Percentiles rank a stretch among this genome's conserved stretches.
These are phyloP conservation scores for Vicia villosa DNA, from an alignment of 306 rosid species.

Conservation along the genomic window DNA sequence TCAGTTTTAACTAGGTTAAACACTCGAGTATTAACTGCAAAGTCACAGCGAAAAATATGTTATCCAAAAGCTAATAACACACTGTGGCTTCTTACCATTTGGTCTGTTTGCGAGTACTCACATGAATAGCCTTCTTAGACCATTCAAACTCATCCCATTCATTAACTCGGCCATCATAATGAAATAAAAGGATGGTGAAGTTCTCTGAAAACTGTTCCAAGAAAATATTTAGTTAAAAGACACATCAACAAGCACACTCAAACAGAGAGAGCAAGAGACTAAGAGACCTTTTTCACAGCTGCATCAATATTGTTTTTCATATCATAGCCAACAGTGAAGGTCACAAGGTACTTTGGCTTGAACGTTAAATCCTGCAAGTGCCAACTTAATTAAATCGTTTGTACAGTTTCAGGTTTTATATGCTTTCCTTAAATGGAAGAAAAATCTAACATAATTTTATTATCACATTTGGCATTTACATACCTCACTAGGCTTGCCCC, in stretches of 20 bases:
- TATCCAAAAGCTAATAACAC: constrained; percentile 1
- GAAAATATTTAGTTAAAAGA: constrained; percentile 34
- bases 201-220: constrained; percentile 80
- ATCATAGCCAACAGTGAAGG: constrained; percentile 88
- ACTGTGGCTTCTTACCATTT: constrained; percentile 66
- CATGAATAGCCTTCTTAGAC: constrained; percentile 92
- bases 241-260: constrained; percentile 6
- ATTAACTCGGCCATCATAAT: constrained; percentile 88
- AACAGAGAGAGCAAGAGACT: constrained; percentile 32
- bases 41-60: background rate
- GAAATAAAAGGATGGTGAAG: constrained; percentile 90
- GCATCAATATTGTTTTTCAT: constrained; percentile 78
- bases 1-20: constrained; percentile 2
- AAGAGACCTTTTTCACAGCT: constrained; percentile 84
- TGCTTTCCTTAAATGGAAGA: background rate
- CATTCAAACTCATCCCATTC: constrained; percentile 98
- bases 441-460: background rate
- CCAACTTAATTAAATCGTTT: constrained; percentile 32
- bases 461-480: constrained; percentile 25
- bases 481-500: constrained; percentile 98
- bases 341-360: constrained; percentile 87
- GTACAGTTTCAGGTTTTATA: constrained; percentile 29
- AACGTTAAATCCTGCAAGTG: constrained; percentile 77
- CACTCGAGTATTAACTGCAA: constrained; percentile 1
- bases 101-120: constrained; percentile 85